These are phyloP conservation scores for Euphorbia pulcherrima DNA, from an alignment of 345 rosid species.

Conservation along the genomic window DNA sequence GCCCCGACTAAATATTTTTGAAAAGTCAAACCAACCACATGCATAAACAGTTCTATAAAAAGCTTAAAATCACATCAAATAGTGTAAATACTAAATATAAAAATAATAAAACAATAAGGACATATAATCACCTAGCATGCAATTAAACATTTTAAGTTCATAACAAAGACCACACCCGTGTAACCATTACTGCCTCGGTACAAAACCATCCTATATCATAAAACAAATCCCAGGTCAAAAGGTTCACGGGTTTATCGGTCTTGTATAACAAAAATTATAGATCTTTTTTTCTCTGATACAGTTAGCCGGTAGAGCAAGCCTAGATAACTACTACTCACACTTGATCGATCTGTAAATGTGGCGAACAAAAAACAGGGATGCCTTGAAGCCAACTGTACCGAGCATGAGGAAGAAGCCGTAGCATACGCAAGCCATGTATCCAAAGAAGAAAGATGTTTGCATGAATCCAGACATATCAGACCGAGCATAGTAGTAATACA, in stretches of 20 bases:
- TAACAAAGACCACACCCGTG: too few relatives aligned
- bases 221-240: neutral
- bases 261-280: neutral
- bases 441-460: slow-evolving; percentile 85
- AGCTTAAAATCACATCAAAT: too few relatives aligned
- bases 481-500: slow-evolving; percentile 67
- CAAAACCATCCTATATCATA: too few relatives aligned
- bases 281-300: slow-evolving; percentile 1
- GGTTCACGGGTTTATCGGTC: neutral
- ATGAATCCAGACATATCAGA: slow-evolving; percentile 86
- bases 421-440: slow-evolving; percentile 87
- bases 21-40: too few relatives aligned
- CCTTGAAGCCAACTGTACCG: slow-evolving; percentile 71
- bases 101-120: too few relatives aligned
- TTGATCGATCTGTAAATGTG: slow-evolving; percentile 75
- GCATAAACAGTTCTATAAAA: too few relatives aligned
- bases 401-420: slow-evolving; percentile 87
- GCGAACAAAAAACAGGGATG: slow-evolving; percentile 64
- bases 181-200: too few relatives aligned
- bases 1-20: too few relatives aligned
- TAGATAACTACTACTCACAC: slow-evolving; percentile 51
- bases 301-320: neutral
- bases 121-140: too few relatives aligned
- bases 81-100: too few relatives aligned
- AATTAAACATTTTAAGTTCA: too few relatives aligned